Conservation (phyloP, 768 basidiomycete genomes). For the Mycena metata region DNA sequence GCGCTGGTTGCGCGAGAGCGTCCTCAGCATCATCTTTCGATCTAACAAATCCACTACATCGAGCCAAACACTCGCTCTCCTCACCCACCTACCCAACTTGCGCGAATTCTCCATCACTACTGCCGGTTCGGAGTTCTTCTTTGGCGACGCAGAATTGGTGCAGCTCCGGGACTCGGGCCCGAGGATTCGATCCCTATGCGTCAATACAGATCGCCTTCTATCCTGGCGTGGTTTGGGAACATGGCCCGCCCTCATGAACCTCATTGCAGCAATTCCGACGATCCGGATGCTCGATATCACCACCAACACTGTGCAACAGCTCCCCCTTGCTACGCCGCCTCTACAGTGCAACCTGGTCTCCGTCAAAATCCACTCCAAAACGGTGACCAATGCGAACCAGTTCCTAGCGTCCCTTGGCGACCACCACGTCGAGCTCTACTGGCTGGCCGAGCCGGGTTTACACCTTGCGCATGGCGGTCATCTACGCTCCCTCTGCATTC, state of each 20-base stretch:
- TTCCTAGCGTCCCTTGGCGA: background rate
- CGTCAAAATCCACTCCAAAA: background rate
- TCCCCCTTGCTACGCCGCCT: background rate
- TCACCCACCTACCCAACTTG: constrained; percentile 1
- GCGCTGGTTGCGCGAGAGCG: constrained; percentile 11
- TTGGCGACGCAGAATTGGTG: background rate
- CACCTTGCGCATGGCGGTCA: background rate
- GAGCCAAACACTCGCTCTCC: background rate
- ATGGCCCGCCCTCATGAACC: background rate
- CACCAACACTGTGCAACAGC: background rate
- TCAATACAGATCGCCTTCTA: background rate
- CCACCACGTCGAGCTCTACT: background rate
- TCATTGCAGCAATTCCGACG: background rate
- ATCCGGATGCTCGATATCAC: constrained; percentile 3
- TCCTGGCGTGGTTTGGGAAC: no score
- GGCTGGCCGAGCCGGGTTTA: background rate
- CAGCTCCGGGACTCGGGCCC: background rate
- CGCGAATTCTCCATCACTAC: background rate
- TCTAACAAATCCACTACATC: background rate
- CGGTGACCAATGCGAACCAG: background rate
- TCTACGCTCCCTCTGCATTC: background rate
- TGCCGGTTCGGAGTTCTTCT: background rate
- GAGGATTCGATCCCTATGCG: background rate
- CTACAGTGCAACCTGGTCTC: background rate
- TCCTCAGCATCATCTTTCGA: background rate